phyloP scores from a whole-genome alignment of 148 eudicot genomes.

The Camellia japonica region DNA sequence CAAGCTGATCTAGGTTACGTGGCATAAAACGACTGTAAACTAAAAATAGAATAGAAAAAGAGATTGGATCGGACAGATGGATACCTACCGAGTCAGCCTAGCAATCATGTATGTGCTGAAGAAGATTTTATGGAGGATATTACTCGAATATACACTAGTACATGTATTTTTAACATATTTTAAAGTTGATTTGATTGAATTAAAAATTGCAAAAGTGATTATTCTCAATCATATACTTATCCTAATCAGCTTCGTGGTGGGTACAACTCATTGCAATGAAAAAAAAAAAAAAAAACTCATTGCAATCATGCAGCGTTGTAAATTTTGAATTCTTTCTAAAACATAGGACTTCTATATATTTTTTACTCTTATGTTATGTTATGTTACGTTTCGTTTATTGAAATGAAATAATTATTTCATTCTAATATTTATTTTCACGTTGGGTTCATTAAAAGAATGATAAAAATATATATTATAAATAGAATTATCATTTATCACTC shows the following conservation, averaged over 20 bases:
- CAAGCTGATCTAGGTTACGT: not conserved
- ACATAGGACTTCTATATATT: too few relatives aligned
- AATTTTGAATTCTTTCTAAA: too few relatives aligned
- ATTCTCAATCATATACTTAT: not conserved
- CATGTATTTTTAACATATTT: not conserved
- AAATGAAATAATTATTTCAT: too few relatives aligned
- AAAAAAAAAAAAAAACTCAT: not conserved
- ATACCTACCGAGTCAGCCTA: slow-evolving; percentile 1
- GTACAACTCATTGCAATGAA: not conserved
- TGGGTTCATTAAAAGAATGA: too few relatives aligned
- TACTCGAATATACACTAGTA: slow-evolving; percentile 5
- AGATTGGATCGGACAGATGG: slow-evolving; percentile 6
- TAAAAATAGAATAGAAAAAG: not conserved
- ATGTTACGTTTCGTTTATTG: too few relatives aligned
- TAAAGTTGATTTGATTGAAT: not conserved
- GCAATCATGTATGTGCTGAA: not conserved
- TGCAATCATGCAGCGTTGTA: too few relatives aligned
- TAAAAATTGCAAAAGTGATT: not conserved
- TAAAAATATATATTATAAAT: too few relatives aligned
- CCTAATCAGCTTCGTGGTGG: not conserved
- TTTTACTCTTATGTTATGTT: too few relatives aligned
- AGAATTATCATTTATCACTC: too few relatives aligned
- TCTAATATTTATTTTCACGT: too few relatives aligned
- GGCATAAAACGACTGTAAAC: slow-evolving; percentile 6
- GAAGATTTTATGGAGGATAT: slow-evolving; percentile 3